phyloP scores from a whole-genome alignment of 164 flowering plant species.

The Echeveria elegans region DNA sequence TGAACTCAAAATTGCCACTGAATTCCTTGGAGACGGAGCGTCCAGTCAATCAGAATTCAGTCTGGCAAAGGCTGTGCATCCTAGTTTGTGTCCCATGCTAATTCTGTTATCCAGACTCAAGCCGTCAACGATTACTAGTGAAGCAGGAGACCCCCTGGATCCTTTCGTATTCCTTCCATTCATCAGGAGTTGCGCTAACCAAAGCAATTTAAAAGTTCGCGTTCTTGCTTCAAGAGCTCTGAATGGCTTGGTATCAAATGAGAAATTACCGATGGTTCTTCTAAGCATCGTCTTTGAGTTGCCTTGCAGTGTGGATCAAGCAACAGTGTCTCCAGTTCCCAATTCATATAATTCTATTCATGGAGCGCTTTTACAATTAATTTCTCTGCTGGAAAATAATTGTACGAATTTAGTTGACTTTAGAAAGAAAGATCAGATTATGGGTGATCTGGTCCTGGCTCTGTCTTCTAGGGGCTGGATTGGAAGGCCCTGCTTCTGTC shows the following conservation, averaged over 20 bases:
- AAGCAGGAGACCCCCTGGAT: constrained; percentile 69
- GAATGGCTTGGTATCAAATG: constrained; percentile 79
- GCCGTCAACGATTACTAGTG: constrained; percentile 75
- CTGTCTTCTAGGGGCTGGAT: constrained; percentile 62
- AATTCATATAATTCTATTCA: constrained; percentile 64
- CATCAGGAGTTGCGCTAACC: constrained; percentile 75
- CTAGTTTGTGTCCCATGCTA: constrained; percentile 87
- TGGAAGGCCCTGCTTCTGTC: constrained; percentile 49
- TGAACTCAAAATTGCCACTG: constrained; percentile 73
- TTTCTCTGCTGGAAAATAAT: constrained; percentile 66
- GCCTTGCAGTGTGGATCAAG: constrained; percentile 30
- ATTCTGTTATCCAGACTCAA: constrained; percentile 93
- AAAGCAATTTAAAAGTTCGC: constrained; percentile 80
- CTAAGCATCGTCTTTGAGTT: constrained; percentile 60
- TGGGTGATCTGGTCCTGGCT: constrained; percentile 43
- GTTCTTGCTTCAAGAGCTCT: constrained; percentile 89
- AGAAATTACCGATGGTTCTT: constrained; percentile 58
- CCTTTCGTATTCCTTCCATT: constrained; percentile 85
- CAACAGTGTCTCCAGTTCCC: background rate
- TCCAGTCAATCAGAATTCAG: constrained; percentile 34
- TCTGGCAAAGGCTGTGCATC: constrained; percentile 67
- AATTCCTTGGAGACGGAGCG: constrained; percentile 37
- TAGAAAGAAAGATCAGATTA: constrained; percentile 51
- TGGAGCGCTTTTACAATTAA: constrained; percentile 74
- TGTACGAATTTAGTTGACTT: constrained; percentile 60